Percentiles rank a stretch among this genome's conserved stretches.
These are phyloP conservation scores for Taphrina pruni DNA, from an alignment of 1,139 yeast genomes.

Conservation along the genomic window DNA sequence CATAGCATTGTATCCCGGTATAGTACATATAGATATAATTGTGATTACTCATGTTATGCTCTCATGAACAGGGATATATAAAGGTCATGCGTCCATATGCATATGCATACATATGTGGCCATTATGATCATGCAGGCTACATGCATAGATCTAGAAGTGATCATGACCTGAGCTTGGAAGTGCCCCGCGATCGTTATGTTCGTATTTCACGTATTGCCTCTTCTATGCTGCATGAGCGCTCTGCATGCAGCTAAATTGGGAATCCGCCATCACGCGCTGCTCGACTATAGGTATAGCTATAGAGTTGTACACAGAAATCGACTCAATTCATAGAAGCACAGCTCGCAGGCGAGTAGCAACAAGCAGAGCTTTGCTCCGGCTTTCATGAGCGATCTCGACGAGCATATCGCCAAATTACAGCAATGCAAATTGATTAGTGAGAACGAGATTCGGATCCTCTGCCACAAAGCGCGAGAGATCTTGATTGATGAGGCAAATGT, in stretches of 20 bases:
- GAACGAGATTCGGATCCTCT: constrained; percentile 77
- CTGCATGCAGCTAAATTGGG: neutral
- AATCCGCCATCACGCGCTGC: neutral
- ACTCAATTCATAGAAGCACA: neutral
- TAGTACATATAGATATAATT: neutral
- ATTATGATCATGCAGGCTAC: too few species aligned
- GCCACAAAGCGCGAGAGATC: constrained; percentile 90
- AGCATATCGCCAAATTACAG: constrained; percentile 63
- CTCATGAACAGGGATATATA: too few species aligned
- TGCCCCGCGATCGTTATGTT: neutral
- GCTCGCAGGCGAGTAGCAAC: constrained; percentile 1
- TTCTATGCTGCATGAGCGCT: neutral
- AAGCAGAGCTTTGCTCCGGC: neutral
- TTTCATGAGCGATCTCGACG: constrained; percentile 38
- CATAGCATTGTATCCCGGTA: too few species aligned
- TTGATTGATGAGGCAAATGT: constrained; percentile 91
- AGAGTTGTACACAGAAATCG: too few species aligned
- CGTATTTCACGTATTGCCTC: constrained; percentile 5
- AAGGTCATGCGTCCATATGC: too few species aligned
- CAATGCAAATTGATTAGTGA: constrained; percentile 86
- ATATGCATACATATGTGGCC: too few species aligned
- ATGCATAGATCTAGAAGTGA: too few species aligned
- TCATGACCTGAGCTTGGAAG: too few species aligned
- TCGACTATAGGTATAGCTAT: neutral
- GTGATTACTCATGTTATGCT: neutral